Evolutionary conservation across 148 eudicot genomes (phyloP).

Genomic region (Camellia lanceoleosa): DNA sequence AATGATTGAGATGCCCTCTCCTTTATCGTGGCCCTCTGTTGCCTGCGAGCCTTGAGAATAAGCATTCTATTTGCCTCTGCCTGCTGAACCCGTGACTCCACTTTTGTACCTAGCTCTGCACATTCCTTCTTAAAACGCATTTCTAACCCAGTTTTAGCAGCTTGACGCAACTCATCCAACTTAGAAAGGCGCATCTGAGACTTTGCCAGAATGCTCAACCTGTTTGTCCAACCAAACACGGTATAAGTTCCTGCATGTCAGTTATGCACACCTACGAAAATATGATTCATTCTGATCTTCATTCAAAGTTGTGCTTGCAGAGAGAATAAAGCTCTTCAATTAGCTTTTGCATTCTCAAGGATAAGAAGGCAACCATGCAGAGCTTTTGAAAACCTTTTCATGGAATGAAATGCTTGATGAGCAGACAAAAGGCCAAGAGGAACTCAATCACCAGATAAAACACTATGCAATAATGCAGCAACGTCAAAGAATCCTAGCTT

Average conservation of each 20-base stretch:
- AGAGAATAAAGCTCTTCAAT: not conserved
- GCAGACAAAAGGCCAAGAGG: not conserved
- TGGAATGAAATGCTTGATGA: not conserved
- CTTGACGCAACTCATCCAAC: constrained; percentile 87
- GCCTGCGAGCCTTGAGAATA: constrained; percentile 66
- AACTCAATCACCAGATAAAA: not conserved
- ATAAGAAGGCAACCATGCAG: not conserved
- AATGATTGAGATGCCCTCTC: constrained; percentile 86
- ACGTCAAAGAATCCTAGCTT: not conserved
- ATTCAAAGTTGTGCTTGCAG: not conserved
- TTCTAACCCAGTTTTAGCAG: constrained; percentile 76
- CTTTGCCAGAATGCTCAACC: constrained; percentile 74
- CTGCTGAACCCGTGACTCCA: constrained; percentile 76
- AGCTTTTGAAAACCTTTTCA: not conserved
- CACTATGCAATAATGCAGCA: not conserved
- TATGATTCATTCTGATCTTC: not conserved
- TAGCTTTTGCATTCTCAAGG: not conserved
- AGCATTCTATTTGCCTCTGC: constrained; percentile 91
- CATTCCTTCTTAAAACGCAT: constrained; percentile 68
- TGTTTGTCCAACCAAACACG: constrained; percentile 17
- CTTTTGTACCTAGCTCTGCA: constrained; percentile 74
- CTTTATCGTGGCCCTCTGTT: constrained; percentile 64
- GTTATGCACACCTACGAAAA: not conserved
- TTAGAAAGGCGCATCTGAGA: constrained; percentile 88
- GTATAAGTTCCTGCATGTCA: not conserved